Evolutionary conservation across 495 filamentous ascomycete genomes (phyloP).

Genomic region (Talaromyces ruber): DNA sequence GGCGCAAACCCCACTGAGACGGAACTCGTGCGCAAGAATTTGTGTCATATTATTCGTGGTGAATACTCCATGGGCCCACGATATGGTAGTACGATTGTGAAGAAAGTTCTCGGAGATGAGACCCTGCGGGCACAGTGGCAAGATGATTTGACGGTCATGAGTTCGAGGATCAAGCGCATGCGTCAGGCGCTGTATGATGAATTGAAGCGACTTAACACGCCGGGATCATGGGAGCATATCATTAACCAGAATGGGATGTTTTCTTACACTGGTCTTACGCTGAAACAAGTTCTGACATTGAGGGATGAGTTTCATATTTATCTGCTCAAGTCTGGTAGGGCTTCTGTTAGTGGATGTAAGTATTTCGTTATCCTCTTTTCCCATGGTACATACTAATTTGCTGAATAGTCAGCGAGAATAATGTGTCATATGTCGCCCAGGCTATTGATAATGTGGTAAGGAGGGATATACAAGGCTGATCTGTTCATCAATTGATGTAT

Average conservation of each 20-base stretch:
- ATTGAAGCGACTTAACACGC: slow-evolving; percentile 31
- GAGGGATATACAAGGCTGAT: slow-evolving; percentile 13
- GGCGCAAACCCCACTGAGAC: slow-evolving; percentile 21
- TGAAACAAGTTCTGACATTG: slow-evolving; percentile 33
- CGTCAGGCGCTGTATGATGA: slow-evolving; percentile 35
- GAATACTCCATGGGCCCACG: slow-evolving; percentile 42
- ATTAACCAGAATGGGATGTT: slow-evolving; percentile 47
- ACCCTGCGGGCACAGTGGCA: slow-evolving; percentile 38
- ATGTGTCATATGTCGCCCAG: slow-evolving; percentile 39
- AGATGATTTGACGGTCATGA: slow-evolving; percentile 41
- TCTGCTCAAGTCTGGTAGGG: slow-evolving; percentile 38
- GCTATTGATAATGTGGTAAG: slow-evolving; percentile 39
- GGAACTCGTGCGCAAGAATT: slow-evolving; percentile 31
- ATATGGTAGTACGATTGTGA: slow-evolving; percentile 40
- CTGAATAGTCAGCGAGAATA: slow-evolving; percentile 56
- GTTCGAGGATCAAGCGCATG: slow-evolving; percentile 42
- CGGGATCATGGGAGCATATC: slow-evolving; percentile 43
- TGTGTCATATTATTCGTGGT: slow-evolving; percentile 37
- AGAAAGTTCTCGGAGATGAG: slow-evolving; percentile 34
- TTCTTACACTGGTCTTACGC: slow-evolving; percentile 39
- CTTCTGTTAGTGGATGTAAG: slow-evolving; percentile 41
- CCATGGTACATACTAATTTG: slow-evolving; percentile 63
- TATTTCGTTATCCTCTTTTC: neutral
- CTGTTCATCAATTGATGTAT: neutral
- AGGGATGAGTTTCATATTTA: slow-evolving; percentile 43